Conservation (phyloP, 139 green algal species). For the Trebouxia sp. region DNA sequence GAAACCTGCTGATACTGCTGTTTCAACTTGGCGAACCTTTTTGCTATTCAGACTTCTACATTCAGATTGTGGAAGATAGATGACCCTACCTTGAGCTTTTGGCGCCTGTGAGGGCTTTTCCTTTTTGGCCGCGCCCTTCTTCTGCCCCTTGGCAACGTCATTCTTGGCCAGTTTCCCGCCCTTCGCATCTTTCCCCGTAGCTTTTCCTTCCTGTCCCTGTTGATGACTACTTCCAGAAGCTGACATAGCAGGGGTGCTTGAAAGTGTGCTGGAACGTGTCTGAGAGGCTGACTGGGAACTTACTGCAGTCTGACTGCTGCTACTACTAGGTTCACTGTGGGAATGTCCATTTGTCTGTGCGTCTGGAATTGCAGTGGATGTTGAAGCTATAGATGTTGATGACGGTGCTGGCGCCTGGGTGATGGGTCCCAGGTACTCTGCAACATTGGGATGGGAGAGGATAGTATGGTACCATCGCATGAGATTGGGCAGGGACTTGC, state of each 20-base stretch:
- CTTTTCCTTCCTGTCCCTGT: not conserved
- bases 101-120: conserved; percentile 39
- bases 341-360: not conserved
- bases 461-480: not conserved
- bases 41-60: not conserved
- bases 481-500: not conserved
- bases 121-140: conserved; percentile 57
- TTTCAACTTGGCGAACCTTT: not conserved
- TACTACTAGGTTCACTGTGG: not conserved
- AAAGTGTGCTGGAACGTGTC: too few relatives aligned
- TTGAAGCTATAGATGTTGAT: not conserved
- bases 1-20: not conserved
- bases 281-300: not conserved
- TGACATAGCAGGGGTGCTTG: too few relatives aligned
- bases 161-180: conserved; percentile 10
- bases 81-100: conserved; percentile 30
- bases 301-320: not conserved
- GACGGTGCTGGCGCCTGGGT: not conserved
- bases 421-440: not conserved
- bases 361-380: not conserved
- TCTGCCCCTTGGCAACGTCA: conserved; percentile 24
- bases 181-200: conserved; percentile 4
- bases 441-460: not conserved
- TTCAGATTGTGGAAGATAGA: not conserved
- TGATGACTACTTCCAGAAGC: too few relatives aligned